These are phyloP conservation scores for Dichotomocladium elegans DNA, from an alignment of 371 early-diverging fungal genomes.

Conservation along the genomic window DNA sequence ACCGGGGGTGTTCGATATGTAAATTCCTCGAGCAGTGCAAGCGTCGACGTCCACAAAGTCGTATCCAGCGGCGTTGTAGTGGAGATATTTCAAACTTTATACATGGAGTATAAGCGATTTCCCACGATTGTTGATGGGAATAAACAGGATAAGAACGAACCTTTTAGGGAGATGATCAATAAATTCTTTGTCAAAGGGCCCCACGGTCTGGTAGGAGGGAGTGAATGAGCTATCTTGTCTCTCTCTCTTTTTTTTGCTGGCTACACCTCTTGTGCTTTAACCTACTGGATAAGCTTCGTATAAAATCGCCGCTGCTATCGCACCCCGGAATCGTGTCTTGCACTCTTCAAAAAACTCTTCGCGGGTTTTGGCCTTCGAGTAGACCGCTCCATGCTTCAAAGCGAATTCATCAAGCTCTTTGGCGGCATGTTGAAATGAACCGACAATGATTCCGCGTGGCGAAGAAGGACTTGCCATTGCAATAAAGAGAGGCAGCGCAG, in stretches of 20 bases:
- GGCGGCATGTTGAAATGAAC: conserved; percentile 28
- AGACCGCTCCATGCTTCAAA: conserved; percentile 17
- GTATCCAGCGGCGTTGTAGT: conserved; percentile 38
- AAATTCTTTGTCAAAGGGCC: conserved; percentile 31
- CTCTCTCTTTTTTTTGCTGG: not conserved
- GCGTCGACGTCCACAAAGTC: conserved; percentile 36
- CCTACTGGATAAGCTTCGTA: conserved; percentile 16
- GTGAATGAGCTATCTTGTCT: not conserved
- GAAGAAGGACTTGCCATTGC: not conserved
- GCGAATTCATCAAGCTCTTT: conserved; percentile 21
- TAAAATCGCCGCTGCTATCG: conserved; percentile 20
- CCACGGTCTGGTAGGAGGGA: conserved; percentile 2
- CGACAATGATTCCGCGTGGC: conserved; percentile 25
- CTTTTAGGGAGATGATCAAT: conserved; percentile 24
- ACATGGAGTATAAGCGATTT: not conserved
- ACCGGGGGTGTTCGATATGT: conserved; percentile 38
- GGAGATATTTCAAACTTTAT: conserved; percentile 26
- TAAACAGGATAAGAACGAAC: conserved; percentile 4
- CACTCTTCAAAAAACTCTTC: conserved; percentile 38
- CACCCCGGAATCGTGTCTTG: conserved; percentile 26
- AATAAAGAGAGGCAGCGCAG: not conserved
- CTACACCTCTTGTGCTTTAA: not conserved
- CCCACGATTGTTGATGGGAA: not conserved
- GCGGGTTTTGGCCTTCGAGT: conserved; percentile 25
- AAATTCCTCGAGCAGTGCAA: conserved; percentile 27